Evolutionary conservation across 2,329 filamentous ascomycete genomes (phyloP), one percentile per base, ranked within the genome.

Genomic region (Cryphonectria japonica): DNA sequence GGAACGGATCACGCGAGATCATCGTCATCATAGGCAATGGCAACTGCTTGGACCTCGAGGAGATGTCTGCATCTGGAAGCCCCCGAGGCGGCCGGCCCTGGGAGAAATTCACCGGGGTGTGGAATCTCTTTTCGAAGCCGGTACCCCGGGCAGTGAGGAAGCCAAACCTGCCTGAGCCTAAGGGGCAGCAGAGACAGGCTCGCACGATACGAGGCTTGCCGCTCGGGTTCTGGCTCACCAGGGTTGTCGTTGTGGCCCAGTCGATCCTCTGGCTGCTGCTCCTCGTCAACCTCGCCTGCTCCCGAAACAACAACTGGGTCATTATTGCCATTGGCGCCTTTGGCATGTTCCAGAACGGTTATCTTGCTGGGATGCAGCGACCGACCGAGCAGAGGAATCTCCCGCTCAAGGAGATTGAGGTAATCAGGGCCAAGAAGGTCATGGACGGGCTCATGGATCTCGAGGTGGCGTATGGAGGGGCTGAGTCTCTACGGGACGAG

Each of bases 261-360:
- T 68, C 39, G 8, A 29, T 68, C 41, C 39, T 82, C 11, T 85
- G 82, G 83, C 75, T 83, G 2, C 73, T 79, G 1, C 76, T 85
- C 2, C 77, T 85, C 1, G 81, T 85, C 34, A 80, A 79, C 1
- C 81, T 79, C 0, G 75, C 80, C 0, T 82, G 80, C 0, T 59
- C 83, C 2, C 76, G 78, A n/a, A 46, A 77, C 4, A 72, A 83
- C 52, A 77, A 80, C 0, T 85, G 83, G 82, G 83, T 77, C 71
- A 74, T 85, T 11, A 75, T 85, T 6, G 80, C 76, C 0, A 77
- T 84, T 5, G 83, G 83, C 0, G 78, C 76, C 3, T 73, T 83
- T 32, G 83, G 82, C 19, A 81, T 82, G 71, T 54, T 82, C 0
- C 81, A 84, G 70, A 84, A 83, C 70, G 76, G 80, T 19, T 76